Conservation (phyloP, 441 rosid genomes). For the Metrosideros polymorpha region DNA sequence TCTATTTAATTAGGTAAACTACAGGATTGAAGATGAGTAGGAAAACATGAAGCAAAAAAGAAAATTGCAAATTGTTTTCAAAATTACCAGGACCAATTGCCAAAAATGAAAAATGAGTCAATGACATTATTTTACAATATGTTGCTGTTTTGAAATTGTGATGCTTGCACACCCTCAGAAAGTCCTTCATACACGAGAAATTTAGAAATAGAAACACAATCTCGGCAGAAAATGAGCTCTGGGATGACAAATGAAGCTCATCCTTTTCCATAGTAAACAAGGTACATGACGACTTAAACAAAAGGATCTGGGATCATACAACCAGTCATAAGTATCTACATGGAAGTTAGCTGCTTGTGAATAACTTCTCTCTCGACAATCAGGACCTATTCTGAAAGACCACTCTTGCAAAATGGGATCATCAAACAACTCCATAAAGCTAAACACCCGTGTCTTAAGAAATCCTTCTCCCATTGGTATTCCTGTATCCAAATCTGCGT, state of each 20-base stretch:
- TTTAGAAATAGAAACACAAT: background rate
- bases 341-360: background rate
- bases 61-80: background rate
- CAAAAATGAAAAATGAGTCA: background rate
- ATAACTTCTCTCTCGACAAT: background rate
- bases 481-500: background rate
- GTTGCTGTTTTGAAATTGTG: background rate
- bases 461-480: background rate
- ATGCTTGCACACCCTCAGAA: background rate
- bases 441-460: background rate
- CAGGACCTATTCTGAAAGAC: background rate
- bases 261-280: background rate
- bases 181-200: background rate
- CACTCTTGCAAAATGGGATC: background rate
- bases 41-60: background rate
- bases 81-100: background rate
- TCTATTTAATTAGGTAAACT: background rate
- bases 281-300: background rate
- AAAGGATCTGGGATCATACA: background rate
- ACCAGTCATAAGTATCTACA: background rate
- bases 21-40: background rate
- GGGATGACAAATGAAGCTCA: background rate
- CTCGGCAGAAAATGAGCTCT: background rate
- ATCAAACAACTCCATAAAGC: background rate
- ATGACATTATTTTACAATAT: background rate